Evolutionary conservation across 2,329 filamentous ascomycete species (phyloP), one percentile per base, ranked within the genome.

Genomic region (Phialemoniopsis sp.): DNA sequence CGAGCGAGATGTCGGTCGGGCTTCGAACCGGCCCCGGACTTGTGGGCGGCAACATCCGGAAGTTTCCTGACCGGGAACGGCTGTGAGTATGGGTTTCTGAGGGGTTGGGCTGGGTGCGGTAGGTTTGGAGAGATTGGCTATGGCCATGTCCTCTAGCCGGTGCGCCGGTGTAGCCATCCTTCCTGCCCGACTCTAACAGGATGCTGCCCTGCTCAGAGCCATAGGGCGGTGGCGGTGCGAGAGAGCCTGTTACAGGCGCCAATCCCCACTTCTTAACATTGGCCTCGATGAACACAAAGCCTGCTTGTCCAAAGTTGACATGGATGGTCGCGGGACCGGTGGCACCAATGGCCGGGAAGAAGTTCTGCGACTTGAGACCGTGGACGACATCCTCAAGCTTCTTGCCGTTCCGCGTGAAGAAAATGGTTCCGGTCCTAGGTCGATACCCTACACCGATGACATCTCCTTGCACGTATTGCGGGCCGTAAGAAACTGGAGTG

Each of bases 181-280:
- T 84, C 47, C 70, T 77, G 12, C 93, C 93, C 6, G 88, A 83
- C 59, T 96, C 93, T 12, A 98, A 77, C 19, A 98, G 72, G 51
- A 98, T 96, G 57, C 90, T 96, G 53, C 93, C 93, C 64, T 95
- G 89, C 66, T 97, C 93, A 46, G 89, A 95, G 35, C 93, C 93
- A 58, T 98, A 98, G 2, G 93, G 93, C 37, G 93, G 93, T 32
- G 93, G 93, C 13, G 93, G 93, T 19, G 93, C 93, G 43, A 98
- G 73, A 55, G 89, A 95, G 43, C 93, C 93, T 2, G 89, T 96
- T 77, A 94, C 94, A 5, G 93, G 93, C 35, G 93, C 93, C 40
- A 98, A 71, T 3, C 93, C 93, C 93, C 93, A 98, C 72, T 97
- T 98, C 80, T 98, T 98, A 44, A 98, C 93, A 55, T 98, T 98